These are phyloP conservation scores for Fusarium verrucosum DNA, from an alignment of 2,329 filamentous ascomycete species.

Conservation along the genomic window DNA sequence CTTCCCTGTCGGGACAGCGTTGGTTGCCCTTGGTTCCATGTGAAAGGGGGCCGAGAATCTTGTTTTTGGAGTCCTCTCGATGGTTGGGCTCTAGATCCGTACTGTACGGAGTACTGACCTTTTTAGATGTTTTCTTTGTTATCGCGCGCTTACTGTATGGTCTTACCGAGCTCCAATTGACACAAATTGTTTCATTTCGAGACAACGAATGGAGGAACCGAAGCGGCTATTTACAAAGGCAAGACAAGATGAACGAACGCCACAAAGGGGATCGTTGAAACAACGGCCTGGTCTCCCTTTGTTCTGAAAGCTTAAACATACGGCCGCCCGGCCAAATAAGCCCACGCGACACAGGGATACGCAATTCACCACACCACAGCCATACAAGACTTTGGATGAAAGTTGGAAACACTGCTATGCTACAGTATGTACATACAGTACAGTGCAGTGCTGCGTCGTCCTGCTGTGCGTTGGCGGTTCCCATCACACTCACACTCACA, in stretches of 20 bases:
- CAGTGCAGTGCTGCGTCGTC: neutral
- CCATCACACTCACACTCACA: slow-evolving; percentile 4
- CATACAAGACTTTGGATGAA: neutral
- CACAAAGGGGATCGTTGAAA: slow-evolving; percentile 36
- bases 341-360: slow-evolving; percentile 22
- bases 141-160: slow-evolving; percentile 18
- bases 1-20: slow-evolving; percentile 9
- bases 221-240: neutral
- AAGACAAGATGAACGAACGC: slow-evolving; percentile 22
- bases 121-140: slow-evolving; percentile 7
- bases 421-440: slow-evolving; percentile 5
- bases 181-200: slow-evolving; percentile 25
- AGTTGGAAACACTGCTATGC: slow-evolving; percentile 10
- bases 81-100: slow-evolving; percentile 3
- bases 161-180: slow-evolving; percentile 4
- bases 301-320: slow-evolving; percentile 25
- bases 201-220: slow-evolving; percentile 9
- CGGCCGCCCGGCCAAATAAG: slow-evolving; percentile 29
- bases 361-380: slow-evolving; percentile 2
- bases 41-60: neutral
- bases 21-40: neutral
- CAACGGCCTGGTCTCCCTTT: slow-evolving; percentile 33
- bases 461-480: slow-evolving; percentile 18
- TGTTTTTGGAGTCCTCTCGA: slow-evolving; percentile 16
- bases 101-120: slow-evolving; percentile 18